Conservation (phyloP, 2,329 filamentous ascomycete species). For the Chaetomium strumarium region DNA sequence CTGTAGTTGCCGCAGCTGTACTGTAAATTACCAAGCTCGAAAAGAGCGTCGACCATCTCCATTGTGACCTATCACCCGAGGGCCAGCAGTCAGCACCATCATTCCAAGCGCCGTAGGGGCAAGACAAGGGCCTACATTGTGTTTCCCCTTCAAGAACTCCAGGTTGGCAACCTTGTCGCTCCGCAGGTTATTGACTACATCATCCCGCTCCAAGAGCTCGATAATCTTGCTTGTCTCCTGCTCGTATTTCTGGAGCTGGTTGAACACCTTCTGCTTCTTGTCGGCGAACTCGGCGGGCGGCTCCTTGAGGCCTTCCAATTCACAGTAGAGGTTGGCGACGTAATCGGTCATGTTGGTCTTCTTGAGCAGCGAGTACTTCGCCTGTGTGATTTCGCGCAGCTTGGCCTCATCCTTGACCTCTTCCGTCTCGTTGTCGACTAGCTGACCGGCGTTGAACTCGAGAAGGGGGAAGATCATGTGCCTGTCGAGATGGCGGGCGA, state of each 20-base stretch:
- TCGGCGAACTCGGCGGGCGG: constrained; percentile 79
- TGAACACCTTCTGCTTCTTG: constrained; percentile 84
- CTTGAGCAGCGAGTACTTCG: constrained; percentile 91
- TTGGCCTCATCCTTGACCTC: constrained; percentile 46
- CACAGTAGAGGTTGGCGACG: constrained; percentile 83
- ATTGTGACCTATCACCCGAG: constrained; percentile 59
- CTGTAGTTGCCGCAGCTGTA: constrained; percentile 95
- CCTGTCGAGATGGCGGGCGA: constrained; percentile 88
- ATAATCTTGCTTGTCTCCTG: constrained; percentile 85
- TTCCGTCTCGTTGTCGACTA: constrained; percentile 62
- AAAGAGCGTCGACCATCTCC: constrained; percentile 93
- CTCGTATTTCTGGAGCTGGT: constrained; percentile 75
- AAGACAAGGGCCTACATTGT: constrained; percentile 58
- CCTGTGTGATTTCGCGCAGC: constrained; percentile 66
- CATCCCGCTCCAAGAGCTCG: constrained; percentile 78
- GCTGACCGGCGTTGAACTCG: constrained; percentile 79
- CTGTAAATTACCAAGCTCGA: constrained; percentile 94
- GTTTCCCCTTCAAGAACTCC: constrained; percentile 94
- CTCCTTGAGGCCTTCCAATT: constrained; percentile 74
- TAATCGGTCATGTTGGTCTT: constrained; percentile 99
- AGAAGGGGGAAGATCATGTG: constrained; percentile 95
- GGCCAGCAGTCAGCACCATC: constrained; percentile 15
- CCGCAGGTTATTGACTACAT: constrained; percentile 82
- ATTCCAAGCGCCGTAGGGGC: background rate
- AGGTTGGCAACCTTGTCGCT: constrained; percentile 99